Conservation (phyloP, 139 green algal species). For the Nannochloris sp. region DNA sequence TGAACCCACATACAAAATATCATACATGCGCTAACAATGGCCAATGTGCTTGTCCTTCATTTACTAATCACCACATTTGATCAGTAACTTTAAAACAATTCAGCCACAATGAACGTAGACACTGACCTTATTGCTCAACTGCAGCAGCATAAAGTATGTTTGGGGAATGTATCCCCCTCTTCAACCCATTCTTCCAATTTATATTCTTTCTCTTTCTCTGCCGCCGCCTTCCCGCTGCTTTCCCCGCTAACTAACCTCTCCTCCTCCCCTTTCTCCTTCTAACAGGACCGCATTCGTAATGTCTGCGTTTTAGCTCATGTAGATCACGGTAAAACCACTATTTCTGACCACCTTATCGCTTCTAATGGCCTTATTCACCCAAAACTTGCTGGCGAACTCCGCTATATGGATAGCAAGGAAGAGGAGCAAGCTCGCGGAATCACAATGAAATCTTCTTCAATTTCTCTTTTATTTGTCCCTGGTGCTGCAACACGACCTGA, state of each 20-base stretch:
- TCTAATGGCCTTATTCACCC: slow-evolving; percentile 97
- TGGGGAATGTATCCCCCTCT: background rate
- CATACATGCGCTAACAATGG: background rate
- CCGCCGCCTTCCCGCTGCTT: background rate
- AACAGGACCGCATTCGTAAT: slow-evolving; percentile 82
- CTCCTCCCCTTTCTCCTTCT: background rate
- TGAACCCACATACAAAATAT: background rate
- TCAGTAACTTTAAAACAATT: background rate
- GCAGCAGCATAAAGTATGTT: slow-evolving; percentile 18
- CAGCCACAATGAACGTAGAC: slow-evolving; percentile 20
- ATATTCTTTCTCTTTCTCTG: background rate
- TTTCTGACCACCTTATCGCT: slow-evolving; percentile 92
- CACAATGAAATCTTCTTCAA: slow-evolving; percentile 96
- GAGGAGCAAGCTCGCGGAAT: slow-evolving; percentile 95
- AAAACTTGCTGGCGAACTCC: slow-evolving; percentile 68
- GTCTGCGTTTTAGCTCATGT: slow-evolving; percentile 98
- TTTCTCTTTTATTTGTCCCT: slow-evolving; percentile 86
- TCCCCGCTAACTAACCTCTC: background rate
- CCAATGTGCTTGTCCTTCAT: background rate
- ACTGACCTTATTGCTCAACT: slow-evolving; percentile 16
- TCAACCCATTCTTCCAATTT: slow-evolving; percentile 3
- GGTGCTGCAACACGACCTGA: slow-evolving; percentile 33
- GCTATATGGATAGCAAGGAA: slow-evolving; percentile 89
- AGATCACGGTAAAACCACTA: slow-evolving; percentile 98
- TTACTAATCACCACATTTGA: background rate